phyloP scores from a whole-genome alignment of 164 flowering plant species.

The Malania oleifera region DNA sequence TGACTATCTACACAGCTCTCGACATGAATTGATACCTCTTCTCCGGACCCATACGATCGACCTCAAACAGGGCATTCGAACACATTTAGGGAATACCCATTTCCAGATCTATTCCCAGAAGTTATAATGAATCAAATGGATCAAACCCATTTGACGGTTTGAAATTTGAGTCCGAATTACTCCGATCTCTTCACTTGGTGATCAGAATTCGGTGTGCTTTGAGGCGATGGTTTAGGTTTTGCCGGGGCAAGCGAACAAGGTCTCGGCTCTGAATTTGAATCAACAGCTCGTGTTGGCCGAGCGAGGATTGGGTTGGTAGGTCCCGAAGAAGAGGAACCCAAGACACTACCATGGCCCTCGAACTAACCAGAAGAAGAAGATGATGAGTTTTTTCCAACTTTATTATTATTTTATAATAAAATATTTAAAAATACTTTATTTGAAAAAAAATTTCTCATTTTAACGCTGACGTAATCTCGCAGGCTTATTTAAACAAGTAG shows the following conservation, averaged over 20 bases:
- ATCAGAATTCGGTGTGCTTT: constrained; percentile 3
- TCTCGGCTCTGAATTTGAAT: constrained; percentile 14
- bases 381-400: too few relatives aligned
- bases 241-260: constrained; percentile 3
- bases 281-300: constrained; percentile 16
- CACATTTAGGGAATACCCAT: constrained; percentile 49
- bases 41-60: constrained; percentile 45
- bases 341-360: too few relatives aligned
- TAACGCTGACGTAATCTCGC: too few relatives aligned
- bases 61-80: constrained; percentile 81
- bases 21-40: constrained; percentile 67
- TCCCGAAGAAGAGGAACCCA: constrained; percentile 52
- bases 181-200: neutral
- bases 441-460: too few relatives aligned
- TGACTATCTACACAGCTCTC: constrained; percentile 46
- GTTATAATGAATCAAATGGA: constrained; percentile 65
- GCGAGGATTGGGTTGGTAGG: constrained; percentile 23
- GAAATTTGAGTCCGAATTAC: constrained; percentile 11
- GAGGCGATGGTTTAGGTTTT: constrained; percentile 14
- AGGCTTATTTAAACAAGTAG: too few relatives aligned
- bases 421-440: too few relatives aligned
- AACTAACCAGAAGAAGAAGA: too few relatives aligned
- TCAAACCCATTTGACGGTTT: constrained; percentile 50
- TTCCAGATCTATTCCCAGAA: constrained; percentile 47
- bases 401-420: too few relatives aligned